A percentile compares a stretch with the other conserved stretches of the same genome.
Conservation (phyloP, 78 protist species). For the Dictyostelium capitatum region DNA sequence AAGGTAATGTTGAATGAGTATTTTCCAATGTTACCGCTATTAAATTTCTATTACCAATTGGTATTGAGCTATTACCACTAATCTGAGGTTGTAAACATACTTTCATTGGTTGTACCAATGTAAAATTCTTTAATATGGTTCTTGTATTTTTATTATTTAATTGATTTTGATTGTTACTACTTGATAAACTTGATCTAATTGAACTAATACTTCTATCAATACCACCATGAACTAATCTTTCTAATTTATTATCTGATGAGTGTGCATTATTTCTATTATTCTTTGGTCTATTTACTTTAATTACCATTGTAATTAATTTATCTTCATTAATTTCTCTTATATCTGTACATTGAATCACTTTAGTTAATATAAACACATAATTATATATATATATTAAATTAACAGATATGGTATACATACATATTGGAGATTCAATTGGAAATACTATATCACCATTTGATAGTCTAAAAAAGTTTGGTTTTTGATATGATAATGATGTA, state of each 20-base stretch:
- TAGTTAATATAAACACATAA: not conserved
- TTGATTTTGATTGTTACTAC: not conserved
- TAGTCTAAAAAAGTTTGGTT: constrained; percentile 76
- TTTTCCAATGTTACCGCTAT: constrained; percentile 31
- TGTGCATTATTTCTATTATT: not conserved
- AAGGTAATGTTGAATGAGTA: constrained; percentile 15
- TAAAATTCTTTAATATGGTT: constrained; percentile 28
- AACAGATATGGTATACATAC: constrained; percentile 14
- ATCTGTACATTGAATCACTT: not conserved
- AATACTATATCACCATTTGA: constrained; percentile 74
- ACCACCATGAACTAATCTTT: constrained; percentile 10
- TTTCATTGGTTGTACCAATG: constrained; percentile 65
- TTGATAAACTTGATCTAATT: not conserved
- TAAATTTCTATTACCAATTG: constrained; percentile 27
- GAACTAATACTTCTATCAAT: not conserved
- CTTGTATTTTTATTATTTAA: not conserved
- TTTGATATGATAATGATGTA: constrained; percentile 28
- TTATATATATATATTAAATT: too few species aligned
- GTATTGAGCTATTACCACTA: not conserved
- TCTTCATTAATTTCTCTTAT: constrained; percentile 74
- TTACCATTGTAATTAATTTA: constrained; percentile 46
- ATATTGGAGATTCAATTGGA: constrained; percentile 74
- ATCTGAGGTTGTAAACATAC: not conserved
- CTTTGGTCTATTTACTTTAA: constrained; percentile 61
- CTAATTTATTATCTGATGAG: constrained; percentile 35